phyloP scores from a whole-genome alignment of 192 early-diverging fungal species.

The Backusella circina region DNA sequence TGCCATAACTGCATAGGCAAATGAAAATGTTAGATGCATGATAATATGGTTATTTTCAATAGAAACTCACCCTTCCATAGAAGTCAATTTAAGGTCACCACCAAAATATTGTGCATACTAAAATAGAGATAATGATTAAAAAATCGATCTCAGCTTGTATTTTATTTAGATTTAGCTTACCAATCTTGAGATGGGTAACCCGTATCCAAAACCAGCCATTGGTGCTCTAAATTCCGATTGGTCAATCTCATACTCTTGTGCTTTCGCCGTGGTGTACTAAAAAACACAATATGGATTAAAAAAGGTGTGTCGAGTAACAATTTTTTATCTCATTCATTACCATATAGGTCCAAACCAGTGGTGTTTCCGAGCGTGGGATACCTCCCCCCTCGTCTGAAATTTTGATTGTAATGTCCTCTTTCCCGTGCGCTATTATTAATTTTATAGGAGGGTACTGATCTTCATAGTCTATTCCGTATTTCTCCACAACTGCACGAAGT shows the following conservation, averaged over 20 bases:
- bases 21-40: neutral
- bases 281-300: neutral
- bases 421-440: conserved; percentile 83
- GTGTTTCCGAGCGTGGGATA: conserved; percentile 83
- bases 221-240: conserved; percentile 78
- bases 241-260: conserved; percentile 63
- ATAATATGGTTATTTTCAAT: neutral
- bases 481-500: conserved; percentile 91
- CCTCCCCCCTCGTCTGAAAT: conserved; percentile 95
- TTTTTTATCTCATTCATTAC: conserved; percentile 3
- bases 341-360: conserved; percentile 96
- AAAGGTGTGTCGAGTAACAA: neutral
- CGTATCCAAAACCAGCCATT: conserved; percentile 93
- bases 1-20: conserved; percentile 58
- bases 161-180: conserved; percentile 22
- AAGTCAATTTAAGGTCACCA: conserved; percentile 88
- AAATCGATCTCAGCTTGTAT: neutral
- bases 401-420: conserved; percentile 95
- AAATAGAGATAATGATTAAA: neutral
- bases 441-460: conserved; percentile 91
- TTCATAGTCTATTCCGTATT: conserved; percentile 71
- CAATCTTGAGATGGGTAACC: conserved; percentile 81
- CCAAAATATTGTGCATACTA: conserved; percentile 96
- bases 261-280: conserved; percentile 72
- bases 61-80: conserved; percentile 83